Base-by-base conservation (phyloP, 441 rosid species). In the Geranium incanum region DNA sequence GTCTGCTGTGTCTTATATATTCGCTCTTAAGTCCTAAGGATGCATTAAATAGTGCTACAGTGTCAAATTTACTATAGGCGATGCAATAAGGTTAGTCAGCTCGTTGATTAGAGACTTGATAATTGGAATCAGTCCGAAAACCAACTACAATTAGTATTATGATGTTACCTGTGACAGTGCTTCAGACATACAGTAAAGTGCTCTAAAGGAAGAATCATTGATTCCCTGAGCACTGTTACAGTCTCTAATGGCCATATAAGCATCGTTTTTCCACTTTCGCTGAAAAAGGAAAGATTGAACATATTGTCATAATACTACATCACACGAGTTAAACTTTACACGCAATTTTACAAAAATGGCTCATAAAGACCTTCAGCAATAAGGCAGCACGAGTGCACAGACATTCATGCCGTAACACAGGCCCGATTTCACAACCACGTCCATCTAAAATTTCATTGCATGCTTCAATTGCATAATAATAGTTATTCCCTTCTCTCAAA, bases 251-350 rank as follows among this genome's bases (percentile, higher is more conserved):
- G 99, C 97, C 89, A 95, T 89, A 80, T 89, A 87, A 19, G 78
- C 92, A 78, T 95, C 99, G 79, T 92, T 92, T 82, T 91, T 95
- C 98, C 98, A 95, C 77, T 88, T 95, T 57, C 99, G 72, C 99
- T 95, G 91, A 55, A 75, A 81, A 52, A 43, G 48, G 23, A 67
- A 71, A 6, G n/a, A 65, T 65, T 21, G 1, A 75, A 62, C 52
- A 28, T 15, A 18, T 16, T 9, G 41, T 19, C 5, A 55, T 12
- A 70, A 55, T 19, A 41, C 36, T 28, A 57, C 66, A 15, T 13
- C 75, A 74, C 45, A 57, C 18, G 36, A 72, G 72, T 68, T 59
- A 68, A 63, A 70, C n/a, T 39, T 18, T 45, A 45, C 36, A 3
- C 23, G 55, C 15, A 6, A 41, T 69, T 62, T 55, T 55, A 65